Percentiles rank a stretch among this genome's conserved stretches.
Evolutionary conservation across 192 early-diverging fungal genomes (phyloP).

Genomic region (Diversispora eburnea): DNA sequence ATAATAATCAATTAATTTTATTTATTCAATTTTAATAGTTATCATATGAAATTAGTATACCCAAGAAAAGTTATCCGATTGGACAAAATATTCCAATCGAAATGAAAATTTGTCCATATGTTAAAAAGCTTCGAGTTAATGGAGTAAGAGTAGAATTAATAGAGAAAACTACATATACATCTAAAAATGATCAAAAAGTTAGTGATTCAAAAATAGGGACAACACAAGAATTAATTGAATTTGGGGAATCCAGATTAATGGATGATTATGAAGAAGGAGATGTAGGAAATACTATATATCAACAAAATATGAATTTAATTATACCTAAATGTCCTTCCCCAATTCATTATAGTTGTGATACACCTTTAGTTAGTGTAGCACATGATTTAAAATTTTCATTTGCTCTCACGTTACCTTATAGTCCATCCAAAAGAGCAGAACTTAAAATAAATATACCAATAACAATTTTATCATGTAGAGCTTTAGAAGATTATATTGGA

Average conservation of each 20-base stretch:
- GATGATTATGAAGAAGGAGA: slow-evolving; percentile 15
- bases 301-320: slow-evolving; percentile 1
- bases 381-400: slow-evolving; percentile 22
- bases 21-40: not conserved
- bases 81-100: slow-evolving; percentile 16
- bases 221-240: not conserved
- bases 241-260: not conserved
- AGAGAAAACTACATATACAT: slow-evolving; percentile 4
- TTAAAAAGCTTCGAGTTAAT: slow-evolving; percentile 9
- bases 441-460: slow-evolving; percentile 14
- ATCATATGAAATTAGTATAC: slow-evolving; percentile 3
- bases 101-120: slow-evolving; percentile 11
- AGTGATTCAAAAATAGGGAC: not conserved
- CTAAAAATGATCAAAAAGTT: not conserved
- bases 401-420: not conserved
- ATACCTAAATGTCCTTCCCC: not conserved
- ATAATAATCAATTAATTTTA: no score
- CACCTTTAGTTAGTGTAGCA: slow-evolving; percentile 7
- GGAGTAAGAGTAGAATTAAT: not conserved
- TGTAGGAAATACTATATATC: slow-evolving; percentile 15
- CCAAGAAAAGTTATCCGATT: slow-evolving; percentile 8
- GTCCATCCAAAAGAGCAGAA: not conserved
- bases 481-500: slow-evolving; percentile 10
- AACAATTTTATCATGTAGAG: slow-evolving; percentile 20
- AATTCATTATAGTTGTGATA: slow-evolving; percentile 12